phyloP scores from a whole-genome alignment of 2,329 filamentous ascomycete genomes.

The Penicillium glabrum region DNA sequence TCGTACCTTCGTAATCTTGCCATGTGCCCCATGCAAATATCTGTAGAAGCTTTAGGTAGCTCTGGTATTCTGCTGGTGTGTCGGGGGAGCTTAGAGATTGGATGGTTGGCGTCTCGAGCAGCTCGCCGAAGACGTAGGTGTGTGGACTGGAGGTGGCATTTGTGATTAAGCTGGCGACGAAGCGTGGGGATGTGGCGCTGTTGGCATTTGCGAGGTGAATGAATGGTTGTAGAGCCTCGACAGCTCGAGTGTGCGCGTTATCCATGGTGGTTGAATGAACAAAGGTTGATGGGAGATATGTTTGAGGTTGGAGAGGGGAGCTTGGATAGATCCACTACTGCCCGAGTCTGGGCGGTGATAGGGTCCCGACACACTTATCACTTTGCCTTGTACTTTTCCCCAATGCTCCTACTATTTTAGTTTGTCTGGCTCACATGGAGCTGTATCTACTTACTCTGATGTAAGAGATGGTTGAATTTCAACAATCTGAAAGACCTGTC shows the following conservation, averaged over 20 bases:
- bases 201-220: constrained; percentile 84
- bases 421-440: too few species aligned
- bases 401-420: too few species aligned
- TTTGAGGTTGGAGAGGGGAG: background rate
- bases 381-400: background rate
- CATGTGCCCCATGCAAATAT: constrained; percentile 94
- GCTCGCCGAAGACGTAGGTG: constrained; percentile 90
- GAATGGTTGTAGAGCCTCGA: constrained; percentile 75
- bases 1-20: constrained; percentile 65
- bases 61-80: constrained; percentile 60
- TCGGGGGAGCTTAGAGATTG: constrained; percentile 63
- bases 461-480: too few species aligned
- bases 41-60: constrained; percentile 70
- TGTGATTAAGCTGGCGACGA: constrained; percentile 79
- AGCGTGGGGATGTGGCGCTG: constrained; percentile 67
- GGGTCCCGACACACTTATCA: background rate
- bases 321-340: background rate
- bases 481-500: too few species aligned
- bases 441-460: too few species aligned
- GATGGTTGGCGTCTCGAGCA: constrained; percentile 78
- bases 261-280: constrained; percentile 38
- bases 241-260: constrained; percentile 50
- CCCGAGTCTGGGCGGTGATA: background rate
- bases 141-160: constrained; percentile 87
- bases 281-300: background rate